Percentiles rank a stretch among this genome's conserved stretches.
These are phyloP conservation scores for Fusarium sp. DNA, from an alignment of 2,329 filamentous ascomycete species.

Conservation along the genomic window DNA sequence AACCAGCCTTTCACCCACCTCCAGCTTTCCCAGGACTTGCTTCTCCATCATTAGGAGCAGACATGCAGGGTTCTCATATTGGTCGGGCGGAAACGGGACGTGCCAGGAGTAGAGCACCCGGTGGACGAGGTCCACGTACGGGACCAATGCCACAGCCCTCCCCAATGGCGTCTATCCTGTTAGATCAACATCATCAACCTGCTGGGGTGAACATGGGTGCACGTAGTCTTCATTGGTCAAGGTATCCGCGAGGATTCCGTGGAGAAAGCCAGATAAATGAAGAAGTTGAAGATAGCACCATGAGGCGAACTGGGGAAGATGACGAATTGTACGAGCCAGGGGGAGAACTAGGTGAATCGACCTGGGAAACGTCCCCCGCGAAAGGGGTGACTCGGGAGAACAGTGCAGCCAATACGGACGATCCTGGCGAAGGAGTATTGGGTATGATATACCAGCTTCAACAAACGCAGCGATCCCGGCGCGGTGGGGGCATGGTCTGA, in stretches of 20 bases:
- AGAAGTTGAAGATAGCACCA: conserved; percentile 61
- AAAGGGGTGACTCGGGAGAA: conserved; percentile 64
- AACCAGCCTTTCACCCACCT: conserved; percentile 75
- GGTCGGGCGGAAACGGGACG: conserved; percentile 60
- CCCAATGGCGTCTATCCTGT: conserved; percentile 77
- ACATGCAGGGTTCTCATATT: conserved; percentile 63
- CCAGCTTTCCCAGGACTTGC: conserved; percentile 79
- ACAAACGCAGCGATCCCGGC: conserved; percentile 65
- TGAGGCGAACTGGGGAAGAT: conserved; percentile 62
- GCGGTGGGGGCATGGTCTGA: conserved; percentile 55
- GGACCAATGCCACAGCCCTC: conserved; percentile 65
- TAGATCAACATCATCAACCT: conserved; percentile 82
- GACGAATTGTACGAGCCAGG: conserved; percentile 63
- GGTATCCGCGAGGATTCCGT: conserved; percentile 59
- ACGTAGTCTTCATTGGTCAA: conserved; percentile 61
- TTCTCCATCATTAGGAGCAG: conserved; percentile 68
- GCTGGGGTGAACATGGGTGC: conserved; percentile 58
- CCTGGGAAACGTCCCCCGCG: conserved; percentile 68
- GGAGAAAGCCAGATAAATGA: conserved; percentile 66
- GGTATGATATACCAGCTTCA: conserved; percentile 70
- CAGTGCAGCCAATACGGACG: conserved; percentile 59
- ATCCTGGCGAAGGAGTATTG: conserved; percentile 66
- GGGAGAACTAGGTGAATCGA: conserved; percentile 67
- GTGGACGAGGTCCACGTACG: conserved; percentile 44
- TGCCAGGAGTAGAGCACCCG: conserved; percentile 55